Conservation (phyloP, 768 basidiomycete genomes). For the Lactarius akahatsu region DNA sequence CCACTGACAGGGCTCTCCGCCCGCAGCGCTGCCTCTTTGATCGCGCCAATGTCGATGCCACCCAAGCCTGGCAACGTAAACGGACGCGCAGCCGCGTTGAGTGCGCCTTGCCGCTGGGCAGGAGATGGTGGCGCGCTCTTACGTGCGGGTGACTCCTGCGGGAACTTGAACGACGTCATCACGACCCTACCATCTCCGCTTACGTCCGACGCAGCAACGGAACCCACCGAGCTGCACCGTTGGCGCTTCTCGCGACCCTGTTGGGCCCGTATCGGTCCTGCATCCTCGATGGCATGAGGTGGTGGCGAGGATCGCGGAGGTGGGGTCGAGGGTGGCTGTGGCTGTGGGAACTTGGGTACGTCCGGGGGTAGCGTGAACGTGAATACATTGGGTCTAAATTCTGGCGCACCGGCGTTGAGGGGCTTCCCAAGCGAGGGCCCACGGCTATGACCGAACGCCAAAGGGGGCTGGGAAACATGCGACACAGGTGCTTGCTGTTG, state of each 20-base stretch:
- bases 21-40: constrained; percentile 1
- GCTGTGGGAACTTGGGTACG: constrained; percentile 56
- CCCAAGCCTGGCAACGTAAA: constrained; percentile 71
- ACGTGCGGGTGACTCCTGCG: constrained; percentile 53
- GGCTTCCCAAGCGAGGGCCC: constrained; percentile 57
- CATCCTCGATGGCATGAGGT: constrained; percentile 7
- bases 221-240: constrained; percentile 49
- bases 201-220: constrained; percentile 44
- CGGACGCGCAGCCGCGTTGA: constrained; percentile 53
- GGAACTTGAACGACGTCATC: constrained; percentile 79
- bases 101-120: constrained; percentile 30
- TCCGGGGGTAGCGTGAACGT: constrained; percentile 73
- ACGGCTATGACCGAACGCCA: constrained; percentile 37
- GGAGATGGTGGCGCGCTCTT: constrained; percentile 46
- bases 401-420: constrained; percentile 76
- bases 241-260: constrained; percentile 85
- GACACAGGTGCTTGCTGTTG: constrained; percentile 26
- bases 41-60: constrained; percentile 30
- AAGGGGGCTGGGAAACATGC: background rate
- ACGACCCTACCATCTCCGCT: constrained; percentile 47
- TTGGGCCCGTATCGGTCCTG: constrained; percentile 38
- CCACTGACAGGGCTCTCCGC: constrained; percentile 9
- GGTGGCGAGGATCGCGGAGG: constrained; percentile 41
- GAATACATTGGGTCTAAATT: constrained; percentile 78
- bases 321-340: constrained; percentile 30